Evolutionary conservation across 768 basidiomycete species (phyloP).

Genomic region (Amanita rubescens): DNA sequence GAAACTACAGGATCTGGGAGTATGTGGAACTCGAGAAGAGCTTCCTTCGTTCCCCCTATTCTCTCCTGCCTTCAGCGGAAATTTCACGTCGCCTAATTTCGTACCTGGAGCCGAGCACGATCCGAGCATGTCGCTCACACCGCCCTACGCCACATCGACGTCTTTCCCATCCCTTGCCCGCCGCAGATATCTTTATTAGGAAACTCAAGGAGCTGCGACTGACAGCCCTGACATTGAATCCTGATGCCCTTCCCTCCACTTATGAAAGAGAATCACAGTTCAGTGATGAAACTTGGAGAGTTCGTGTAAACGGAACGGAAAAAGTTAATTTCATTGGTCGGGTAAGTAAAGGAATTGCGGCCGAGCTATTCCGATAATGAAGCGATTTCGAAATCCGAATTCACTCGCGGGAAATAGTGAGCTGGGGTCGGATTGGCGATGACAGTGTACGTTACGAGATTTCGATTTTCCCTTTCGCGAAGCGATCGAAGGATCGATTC

Average conservation of each 20-base stretch:
- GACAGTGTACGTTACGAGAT: slow-evolving; percentile 3
- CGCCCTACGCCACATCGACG: slow-evolving; percentile 1
- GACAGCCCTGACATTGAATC: slow-evolving; percentile 19
- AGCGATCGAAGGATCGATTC: slow-evolving; percentile 4
- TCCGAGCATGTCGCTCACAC: not conserved
- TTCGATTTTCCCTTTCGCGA: not conserved
- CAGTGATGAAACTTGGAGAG: slow-evolving; percentile 18
- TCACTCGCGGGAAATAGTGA: not conserved
- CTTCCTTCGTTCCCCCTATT: not conserved
- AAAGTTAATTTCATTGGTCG: slow-evolving; percentile 15
- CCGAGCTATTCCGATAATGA: slow-evolving; percentile 10
- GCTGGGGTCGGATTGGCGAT: slow-evolving; percentile 11
- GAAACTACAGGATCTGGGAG: not conserved
- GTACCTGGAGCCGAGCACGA: not conserved
- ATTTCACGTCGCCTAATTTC: not conserved
- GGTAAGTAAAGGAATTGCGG: not conserved
- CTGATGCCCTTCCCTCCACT: slow-evolving; percentile 22
- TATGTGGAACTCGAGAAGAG: not conserved
- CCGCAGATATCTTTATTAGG: slow-evolving; percentile 13
- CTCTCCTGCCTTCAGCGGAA: not conserved
- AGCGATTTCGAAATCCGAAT: not conserved
- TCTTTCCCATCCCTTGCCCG: slow-evolving; percentile 16
- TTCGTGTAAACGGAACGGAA: slow-evolving; percentile 15
- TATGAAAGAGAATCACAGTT: slow-evolving; percentile 19
- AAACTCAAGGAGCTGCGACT: slow-evolving; percentile 20